Base-by-base conservation (phyloP, 768 basidiomycete species). In the Lanmaoa pseudosensibilis region DNA sequence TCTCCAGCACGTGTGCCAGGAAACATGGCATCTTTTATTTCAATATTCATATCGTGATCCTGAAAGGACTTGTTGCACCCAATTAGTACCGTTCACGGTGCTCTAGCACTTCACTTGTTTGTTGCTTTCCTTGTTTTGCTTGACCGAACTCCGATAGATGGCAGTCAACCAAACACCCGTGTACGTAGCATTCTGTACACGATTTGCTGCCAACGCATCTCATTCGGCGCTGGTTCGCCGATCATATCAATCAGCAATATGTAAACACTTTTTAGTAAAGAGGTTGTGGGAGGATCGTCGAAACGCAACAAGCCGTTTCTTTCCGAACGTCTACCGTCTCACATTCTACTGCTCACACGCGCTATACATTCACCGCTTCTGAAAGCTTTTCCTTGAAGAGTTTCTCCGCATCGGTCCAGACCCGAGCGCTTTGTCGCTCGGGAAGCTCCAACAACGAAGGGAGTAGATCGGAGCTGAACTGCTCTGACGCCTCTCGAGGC, bases 401-500 rank as follows among this genome's bases (percentile, higher is more conserved):
- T 67, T 77, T 82, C 76, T 96, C 88, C 2, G 95, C 94, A 50
- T 94, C 88, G 5, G 78, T 79, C 96, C 96, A 98, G 3, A 95
- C 92, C 16, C 86, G 81, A 32, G 87, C 86, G 1, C 70, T 80
- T 50, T 78, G 62, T 49, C 90, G 77, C 50, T 84, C 69, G 1
- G 91, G 92, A 63, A 95, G 83, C 67, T 90, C 74, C 23, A 94
- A 71, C 58, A 98, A 73, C 7, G 92, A 90, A 9, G 94, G 93
- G 34, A 96, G 77, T 25, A 98, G 80, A 72, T 95, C 93, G 3
- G 73, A 64, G 66, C 92, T 94, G 76, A 98, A 98, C 67, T 97
- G 94, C 73, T 99, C 96, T 2, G 94, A 97, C 5, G 96, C 89
- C 73, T 99, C 97, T 47, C 97, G 82, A 23, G 97, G 97, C 36